Conservation (phyloP, 768 basidiomycete genomes). For the Suillus placidus region DNA sequence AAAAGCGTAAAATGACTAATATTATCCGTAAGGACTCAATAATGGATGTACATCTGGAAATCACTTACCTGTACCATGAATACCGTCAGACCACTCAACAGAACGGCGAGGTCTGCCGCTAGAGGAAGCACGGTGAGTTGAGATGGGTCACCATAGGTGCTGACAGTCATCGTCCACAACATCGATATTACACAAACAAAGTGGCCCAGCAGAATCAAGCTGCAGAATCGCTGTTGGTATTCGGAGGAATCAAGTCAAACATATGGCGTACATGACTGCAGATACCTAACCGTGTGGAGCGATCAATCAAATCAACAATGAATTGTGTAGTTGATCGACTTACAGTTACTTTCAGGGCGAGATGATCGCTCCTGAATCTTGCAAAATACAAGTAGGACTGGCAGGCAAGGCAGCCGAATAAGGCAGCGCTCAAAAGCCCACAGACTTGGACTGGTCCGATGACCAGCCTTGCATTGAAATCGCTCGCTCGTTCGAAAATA, state of each 20-base stretch:
- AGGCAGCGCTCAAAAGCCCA: constrained; percentile 9
- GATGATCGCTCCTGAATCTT: constrained; percentile 11
- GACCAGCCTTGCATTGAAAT: not conserved
- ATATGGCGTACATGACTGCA: not conserved
- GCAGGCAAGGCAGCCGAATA: constrained; percentile 18
- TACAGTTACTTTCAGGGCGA: constrained; percentile 8
- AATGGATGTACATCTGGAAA: not conserved
- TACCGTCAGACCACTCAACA: not conserved
- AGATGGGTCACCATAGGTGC: constrained; percentile 6
- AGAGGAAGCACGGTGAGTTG: constrained; percentile 6
- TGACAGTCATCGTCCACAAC: constrained; percentile 11
- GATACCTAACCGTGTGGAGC: constrained; percentile 4
- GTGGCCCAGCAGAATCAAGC: constrained; percentile 8
- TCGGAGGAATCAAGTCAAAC: not conserved
- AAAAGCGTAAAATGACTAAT: constrained; percentile 9
- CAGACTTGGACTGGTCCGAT: constrained; percentile 19
- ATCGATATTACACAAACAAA: not conserved
- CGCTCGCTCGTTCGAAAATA: not conserved
- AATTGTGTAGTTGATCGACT: not conserved
- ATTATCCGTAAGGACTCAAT: not conserved
- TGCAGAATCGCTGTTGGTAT: not conserved
- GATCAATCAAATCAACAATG: not conserved
- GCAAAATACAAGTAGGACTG: constrained; percentile 19
- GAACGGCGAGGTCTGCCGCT: not conserved
- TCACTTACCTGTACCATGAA: constrained; percentile 3